Conservation (phyloP, 495 filamentous ascomycete genomes). For the Parathielavia hyrcaniae region DNA sequence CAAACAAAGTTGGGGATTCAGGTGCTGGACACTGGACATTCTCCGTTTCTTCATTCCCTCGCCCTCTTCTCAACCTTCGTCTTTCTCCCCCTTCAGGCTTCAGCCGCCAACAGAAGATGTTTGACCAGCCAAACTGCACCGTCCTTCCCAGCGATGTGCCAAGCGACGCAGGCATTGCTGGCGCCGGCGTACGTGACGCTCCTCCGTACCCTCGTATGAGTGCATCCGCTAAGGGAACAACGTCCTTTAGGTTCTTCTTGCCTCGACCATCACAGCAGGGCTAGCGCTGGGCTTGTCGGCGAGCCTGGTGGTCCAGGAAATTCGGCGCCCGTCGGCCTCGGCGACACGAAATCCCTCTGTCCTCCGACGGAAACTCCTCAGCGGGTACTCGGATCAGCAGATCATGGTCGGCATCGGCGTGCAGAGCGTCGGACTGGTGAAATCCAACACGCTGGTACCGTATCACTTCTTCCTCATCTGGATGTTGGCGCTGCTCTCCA, state of each 20-base stretch:
- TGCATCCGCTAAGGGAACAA: neutral
- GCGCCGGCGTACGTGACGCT: slow-evolving; percentile 45
- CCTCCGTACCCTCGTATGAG: too few species aligned
- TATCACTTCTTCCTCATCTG: slow-evolving; percentile 61
- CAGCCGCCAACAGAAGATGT: slow-evolving; percentile 16
- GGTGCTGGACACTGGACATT: neutral
- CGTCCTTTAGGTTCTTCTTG: slow-evolving; percentile 46
- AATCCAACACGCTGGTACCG: slow-evolving; percentile 44
- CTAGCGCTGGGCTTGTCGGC: slow-evolving; percentile 42
- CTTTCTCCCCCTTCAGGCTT: neutral
- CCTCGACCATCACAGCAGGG: slow-evolving; percentile 52
- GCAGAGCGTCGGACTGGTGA: slow-evolving; percentile 48
- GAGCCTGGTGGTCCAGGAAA: slow-evolving; percentile 45
- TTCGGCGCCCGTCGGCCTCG: slow-evolving; percentile 23
- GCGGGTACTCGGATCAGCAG: slow-evolving; percentile 54
- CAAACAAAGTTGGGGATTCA: neutral
- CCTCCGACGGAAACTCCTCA: slow-evolving; percentile 52
- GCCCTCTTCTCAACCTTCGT: neutral
- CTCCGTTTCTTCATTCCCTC: slow-evolving; percentile 1
- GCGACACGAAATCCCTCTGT: slow-evolving; percentile 31
- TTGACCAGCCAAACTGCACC: slow-evolving; percentile 39
- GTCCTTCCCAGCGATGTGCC: slow-evolving; percentile 36
- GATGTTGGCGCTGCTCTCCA: slow-evolving; percentile 54
- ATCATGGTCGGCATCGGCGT: slow-evolving; percentile 56
- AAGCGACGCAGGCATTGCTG: slow-evolving; percentile 53